These are phyloP conservation scores for Penicillium brevicompactum DNA, from an alignment of 2,329 filamentous ascomycete species.

Conservation along the genomic window DNA sequence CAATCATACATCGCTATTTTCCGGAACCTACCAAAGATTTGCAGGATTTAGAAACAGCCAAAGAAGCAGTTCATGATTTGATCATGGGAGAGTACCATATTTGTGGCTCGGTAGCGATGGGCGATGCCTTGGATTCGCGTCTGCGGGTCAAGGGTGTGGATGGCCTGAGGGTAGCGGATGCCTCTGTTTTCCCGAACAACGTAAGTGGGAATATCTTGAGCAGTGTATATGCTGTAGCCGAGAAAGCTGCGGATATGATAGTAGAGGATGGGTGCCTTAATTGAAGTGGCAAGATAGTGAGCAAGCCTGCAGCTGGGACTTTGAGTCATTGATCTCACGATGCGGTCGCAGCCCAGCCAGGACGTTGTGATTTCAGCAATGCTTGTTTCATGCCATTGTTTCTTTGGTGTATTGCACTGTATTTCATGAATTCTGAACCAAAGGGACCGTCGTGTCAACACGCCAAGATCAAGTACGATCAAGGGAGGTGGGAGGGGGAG, in stretches of 20 bases:
- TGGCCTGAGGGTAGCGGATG: slow-evolving; percentile 30
- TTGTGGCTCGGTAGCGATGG: slow-evolving; percentile 33
- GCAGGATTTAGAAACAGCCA: slow-evolving; percentile 13
- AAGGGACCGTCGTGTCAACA: too few relatives aligned
- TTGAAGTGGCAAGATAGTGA: background rate
- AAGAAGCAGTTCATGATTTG: slow-evolving; percentile 16
- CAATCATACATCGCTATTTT: slow-evolving; percentile 4
- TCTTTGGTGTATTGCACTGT: too few relatives aligned
- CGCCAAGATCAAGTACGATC: too few relatives aligned
- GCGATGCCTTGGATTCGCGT: slow-evolving; percentile 30
- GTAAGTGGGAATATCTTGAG: slow-evolving; percentile 31
- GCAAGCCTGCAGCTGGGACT: too few relatives aligned
- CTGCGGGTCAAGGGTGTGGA: slow-evolving; percentile 31
- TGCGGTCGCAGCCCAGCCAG: too few relatives aligned
- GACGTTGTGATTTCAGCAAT: too few relatives aligned
- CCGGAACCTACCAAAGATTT: slow-evolving; percentile 16
- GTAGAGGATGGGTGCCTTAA: slow-evolving; percentile 25
- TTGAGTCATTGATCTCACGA: too few relatives aligned
- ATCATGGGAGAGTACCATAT: slow-evolving; percentile 20
- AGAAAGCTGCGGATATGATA: slow-evolving; percentile 39
- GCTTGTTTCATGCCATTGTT: too few relatives aligned
- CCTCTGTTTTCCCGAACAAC: slow-evolving; percentile 32
- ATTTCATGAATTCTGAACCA: too few relatives aligned
- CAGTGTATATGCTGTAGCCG: slow-evolving; percentile 37
- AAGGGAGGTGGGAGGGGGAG: too few relatives aligned